Percentiles rank a stretch among this genome's conserved stretches.
Conservation (phyloP, 2,329 filamentous ascomycete genomes). For the Alternaria infectoria region DNA sequence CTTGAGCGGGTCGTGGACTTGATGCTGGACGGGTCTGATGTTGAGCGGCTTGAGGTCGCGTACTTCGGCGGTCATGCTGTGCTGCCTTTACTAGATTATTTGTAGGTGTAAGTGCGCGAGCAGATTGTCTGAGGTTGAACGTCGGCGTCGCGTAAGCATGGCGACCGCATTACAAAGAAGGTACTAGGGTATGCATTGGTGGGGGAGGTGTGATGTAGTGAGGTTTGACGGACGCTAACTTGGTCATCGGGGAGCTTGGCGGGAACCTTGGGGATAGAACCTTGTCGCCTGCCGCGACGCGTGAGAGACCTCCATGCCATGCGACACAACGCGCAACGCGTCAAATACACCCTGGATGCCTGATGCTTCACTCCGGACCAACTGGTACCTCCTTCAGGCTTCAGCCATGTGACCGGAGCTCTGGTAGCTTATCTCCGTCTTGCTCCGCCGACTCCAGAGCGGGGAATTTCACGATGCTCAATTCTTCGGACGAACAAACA, state of each 20-base stretch:
- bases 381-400: not conserved
- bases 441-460: not conserved
- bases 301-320: not conserved
- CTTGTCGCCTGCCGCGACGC: not conserved
- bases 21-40: conserved; percentile 35
- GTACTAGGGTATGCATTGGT: not conserved
- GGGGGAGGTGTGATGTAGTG: conserved; percentile 3
- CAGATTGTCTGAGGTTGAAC: conserved; percentile 12
- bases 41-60: conserved; percentile 35
- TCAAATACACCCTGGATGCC: not conserved
- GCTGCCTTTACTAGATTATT: not conserved
- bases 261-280: not conserved
- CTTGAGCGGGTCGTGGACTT: conserved; percentile 22
- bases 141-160: not conserved
- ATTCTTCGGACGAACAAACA: not conserved
- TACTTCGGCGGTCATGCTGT: conserved; percentile 32
- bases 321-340: not conserved
- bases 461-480: not conserved
- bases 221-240: conserved; percentile 14
- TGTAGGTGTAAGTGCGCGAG: conserved; percentile 4
- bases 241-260: conserved; percentile 1
- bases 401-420: not conserved
- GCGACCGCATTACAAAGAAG: conserved; percentile 15
- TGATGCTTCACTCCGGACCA: not conserved
- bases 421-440: not conserved